Base-by-base conservation (phyloP, 2,329 filamentous ascomycete species). In the Epicoccum sorghinum region DNA sequence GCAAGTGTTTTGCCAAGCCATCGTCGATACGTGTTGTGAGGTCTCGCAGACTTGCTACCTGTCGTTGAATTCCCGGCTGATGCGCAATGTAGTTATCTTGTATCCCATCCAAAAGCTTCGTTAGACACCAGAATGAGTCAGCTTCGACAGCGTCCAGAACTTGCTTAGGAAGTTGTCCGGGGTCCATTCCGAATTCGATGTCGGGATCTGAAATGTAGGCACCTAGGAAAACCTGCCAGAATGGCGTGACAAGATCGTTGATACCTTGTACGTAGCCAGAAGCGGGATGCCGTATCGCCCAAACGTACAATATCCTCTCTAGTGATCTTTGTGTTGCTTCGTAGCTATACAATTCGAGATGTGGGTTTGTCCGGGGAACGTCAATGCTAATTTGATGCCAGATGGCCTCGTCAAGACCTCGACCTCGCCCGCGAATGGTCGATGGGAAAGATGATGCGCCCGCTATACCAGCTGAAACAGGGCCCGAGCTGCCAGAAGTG, bases 301-400 rank as follows among this genome's bases (percentile, higher is more conserved):
- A 99, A 2, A 99, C 86, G 72, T 99, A 99, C 18, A 99, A 78
- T 64, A 99, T 98, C 43, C 93, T 87, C 75, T 99, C 96, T 12
- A 99, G 79, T 1, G 92, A 97, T 49, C 93, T 83, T 73, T 99
- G 95, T 0, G 96, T 99, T 4, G 93, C 93, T 75, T 98, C 93
- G 71, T 96, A 98, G 62, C 91, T 86, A 77, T 99, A 99, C 0
- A 99, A 82, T 65, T 96, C 90, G 48, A 99, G 88, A 75, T 98
- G 95, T 9, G 95, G 95, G 71, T 96, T 98, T 4, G 95, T 99
- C 45, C 95, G 86, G 3, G 95, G 95, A 22, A 98, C 91, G 71
- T 99, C 95, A 69, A 99, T 99, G 75, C 92, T 97, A 77, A 99
- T 98, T 72, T 99, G 95, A 78, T 99, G 95, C 95, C 95, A 99